Conservation (phyloP, 2,329 filamentous ascomycete species). For the Xylaria sp. region DNA sequence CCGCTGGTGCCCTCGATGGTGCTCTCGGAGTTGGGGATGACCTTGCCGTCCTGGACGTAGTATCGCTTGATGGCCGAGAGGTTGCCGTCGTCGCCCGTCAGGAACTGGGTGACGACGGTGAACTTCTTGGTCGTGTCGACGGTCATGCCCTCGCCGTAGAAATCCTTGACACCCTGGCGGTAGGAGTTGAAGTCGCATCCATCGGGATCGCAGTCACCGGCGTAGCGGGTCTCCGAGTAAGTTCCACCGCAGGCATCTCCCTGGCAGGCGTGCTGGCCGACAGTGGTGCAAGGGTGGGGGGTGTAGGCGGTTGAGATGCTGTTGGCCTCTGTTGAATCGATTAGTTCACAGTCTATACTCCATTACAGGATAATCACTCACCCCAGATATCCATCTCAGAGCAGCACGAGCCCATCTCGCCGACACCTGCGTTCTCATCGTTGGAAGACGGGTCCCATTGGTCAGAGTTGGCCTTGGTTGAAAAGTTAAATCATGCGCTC, state of each 20-base stretch:
- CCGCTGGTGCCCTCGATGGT: constrained; percentile 45
- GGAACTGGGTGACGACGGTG: constrained; percentile 70
- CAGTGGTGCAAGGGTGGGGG: constrained; percentile 65
- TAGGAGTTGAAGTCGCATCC: constrained; percentile 73
- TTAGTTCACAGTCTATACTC: constrained; percentile 1
- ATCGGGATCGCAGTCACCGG: constrained; percentile 68
- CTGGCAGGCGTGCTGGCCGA: constrained; percentile 58
- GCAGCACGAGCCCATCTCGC: constrained; percentile 63
- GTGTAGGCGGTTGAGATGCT: constrained; percentile 67
- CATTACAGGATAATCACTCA: constrained; percentile 18
- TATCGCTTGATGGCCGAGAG: constrained; percentile 65
- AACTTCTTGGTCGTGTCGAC: constrained; percentile 65
- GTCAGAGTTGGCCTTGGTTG: constrained; percentile 53
- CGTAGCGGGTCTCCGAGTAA: constrained; percentile 61
- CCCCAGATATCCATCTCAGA: constrained; percentile 69
- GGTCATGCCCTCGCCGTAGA: constrained; percentile 66
- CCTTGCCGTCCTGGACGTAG: constrained; percentile 67
- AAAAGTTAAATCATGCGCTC: constrained; percentile 10
- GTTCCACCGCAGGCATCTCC: constrained; percentile 58
- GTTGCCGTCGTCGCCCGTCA: constrained; percentile 54
- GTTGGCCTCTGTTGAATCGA: constrained; percentile 59
- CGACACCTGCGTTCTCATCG: constrained; percentile 61
- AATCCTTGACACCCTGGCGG: constrained; percentile 67
- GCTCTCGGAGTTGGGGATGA: constrained; percentile 53
- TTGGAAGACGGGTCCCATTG: constrained; percentile 57